These are phyloP conservation scores for Suhomyces xylopsoci DNA, from an alignment of 805 yeast genomes.

Conservation along the genomic window DNA sequence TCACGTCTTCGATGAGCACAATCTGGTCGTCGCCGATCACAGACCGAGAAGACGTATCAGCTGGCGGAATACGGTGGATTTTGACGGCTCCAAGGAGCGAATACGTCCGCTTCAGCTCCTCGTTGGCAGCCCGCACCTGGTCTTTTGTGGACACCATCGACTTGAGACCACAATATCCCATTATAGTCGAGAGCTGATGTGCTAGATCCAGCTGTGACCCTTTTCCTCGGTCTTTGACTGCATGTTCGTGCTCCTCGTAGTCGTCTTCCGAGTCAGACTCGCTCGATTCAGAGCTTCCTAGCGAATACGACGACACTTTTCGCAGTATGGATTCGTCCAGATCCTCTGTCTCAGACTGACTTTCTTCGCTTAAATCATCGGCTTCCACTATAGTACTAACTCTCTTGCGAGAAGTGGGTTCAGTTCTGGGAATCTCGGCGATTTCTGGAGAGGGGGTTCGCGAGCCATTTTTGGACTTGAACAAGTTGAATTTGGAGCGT, in stretches of 20 bases:
- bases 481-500: slow-evolving; percentile 1
- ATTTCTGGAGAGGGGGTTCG: not conserved
- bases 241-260: slow-evolving; percentile 28
- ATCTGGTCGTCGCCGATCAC: slow-evolving; percentile 31
- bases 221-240: slow-evolving; percentile 16
- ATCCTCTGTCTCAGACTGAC: slow-evolving; percentile 11
- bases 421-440: not conserved
- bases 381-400: slow-evolving; percentile 29
- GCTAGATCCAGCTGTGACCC: slow-evolving; percentile 12
- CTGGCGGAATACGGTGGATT: slow-evolving; percentile 24
- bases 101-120: slow-evolving; percentile 32
- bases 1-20: slow-evolving; percentile 20
- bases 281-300: slow-evolving; percentile 5
- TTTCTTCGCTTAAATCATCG: slow-evolving; percentile 10
- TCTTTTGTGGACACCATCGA: slow-evolving; percentile 13
- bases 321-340: slow-evolving; percentile 9
- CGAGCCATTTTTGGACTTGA: not conserved
- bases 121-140: slow-evolving; percentile 24
- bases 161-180: slow-evolving; percentile 36
- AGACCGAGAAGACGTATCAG: slow-evolving; percentile 19
- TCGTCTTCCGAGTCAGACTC: slow-evolving; percentile 15
- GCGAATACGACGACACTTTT: not conserved
- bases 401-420: slow-evolving; percentile 10
- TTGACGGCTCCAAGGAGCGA: slow-evolving; percentile 23
- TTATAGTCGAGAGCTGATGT: slow-evolving; percentile 25